Evolutionary conservation across 345 rosid genomes (phyloP), one percentile per base, ranked within the genome.

Genomic region (Citrus glauca): DNA sequence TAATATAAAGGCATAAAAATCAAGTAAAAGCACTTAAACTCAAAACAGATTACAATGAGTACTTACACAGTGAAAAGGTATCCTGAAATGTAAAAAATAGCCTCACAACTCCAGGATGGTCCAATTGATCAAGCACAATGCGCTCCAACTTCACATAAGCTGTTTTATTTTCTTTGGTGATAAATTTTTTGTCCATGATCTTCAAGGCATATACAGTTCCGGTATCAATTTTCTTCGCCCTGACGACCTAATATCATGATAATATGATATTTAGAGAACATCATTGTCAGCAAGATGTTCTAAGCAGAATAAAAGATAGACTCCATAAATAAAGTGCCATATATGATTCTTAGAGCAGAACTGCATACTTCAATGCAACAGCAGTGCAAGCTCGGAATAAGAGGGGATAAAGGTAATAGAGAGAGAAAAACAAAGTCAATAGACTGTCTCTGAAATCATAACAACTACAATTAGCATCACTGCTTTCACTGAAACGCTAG

Each of bases 121-220:
- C 97, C 74, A 94, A 90, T 82, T 97, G 98, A 85, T 97, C 98
- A 77, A 94, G 95, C 77, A 97, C 98, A 78, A 94, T 91, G 63
- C 99, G 89, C 77, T 97, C 98, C 81, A 97, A 76, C 90, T 96
- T 96, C 71, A 94, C 98, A 86, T 93, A 96, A 84, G 98, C 88
- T 45, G 97, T 91, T 88, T 96, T 96, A 84, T 94, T 94, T 90
- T 96, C 99, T 82, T 94, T 94, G 77, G 99, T 92, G 79, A 96
- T 94, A 76, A 96, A 96, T 67, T 94, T 96, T 82, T 96, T 96
- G 87, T 97, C 99, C 99, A 97, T 97, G 71, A 96, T 94, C 89
- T 96, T 96, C 88, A 96, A 87, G 10, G 99, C 99, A 71, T 89
- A 96, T 71, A 96, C 90, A 62, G 78, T 77, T 81, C 98, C 98